These are phyloP conservation scores for Entomortierella lignicola DNA, from an alignment of 192 early-diverging fungal species.

Conservation along the genomic window DNA sequence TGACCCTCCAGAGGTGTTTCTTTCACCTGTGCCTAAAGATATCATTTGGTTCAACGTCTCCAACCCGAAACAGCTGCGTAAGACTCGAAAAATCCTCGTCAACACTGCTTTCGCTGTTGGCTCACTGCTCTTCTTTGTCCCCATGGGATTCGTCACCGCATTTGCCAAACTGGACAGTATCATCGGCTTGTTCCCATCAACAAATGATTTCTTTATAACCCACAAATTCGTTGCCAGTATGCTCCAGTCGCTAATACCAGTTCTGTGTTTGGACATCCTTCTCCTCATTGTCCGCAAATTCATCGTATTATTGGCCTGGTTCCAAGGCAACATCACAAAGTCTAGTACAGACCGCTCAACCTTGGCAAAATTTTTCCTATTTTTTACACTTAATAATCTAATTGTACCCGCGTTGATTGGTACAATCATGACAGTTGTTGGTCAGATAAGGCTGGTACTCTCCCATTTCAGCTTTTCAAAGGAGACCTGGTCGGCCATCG, in stretches of 20 bases:
- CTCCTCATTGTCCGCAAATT: constrained; percentile 74
- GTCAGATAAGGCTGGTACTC: constrained; percentile 35
- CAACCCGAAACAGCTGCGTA: constrained; percentile 61
- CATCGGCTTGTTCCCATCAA: constrained; percentile 62
- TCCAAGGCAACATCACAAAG: constrained; percentile 78
- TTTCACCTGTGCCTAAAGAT: constrained; percentile 80
- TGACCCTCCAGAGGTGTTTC: constrained; percentile 51
- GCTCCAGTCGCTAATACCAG: constrained; percentile 73
- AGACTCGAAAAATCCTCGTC: constrained; percentile 54
- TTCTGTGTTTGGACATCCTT: constrained; percentile 73
- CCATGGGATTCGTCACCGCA: constrained; percentile 70
- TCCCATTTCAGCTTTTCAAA: background rate
- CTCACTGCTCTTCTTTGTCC: constrained; percentile 76
- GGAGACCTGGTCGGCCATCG: constrained; percentile 35
- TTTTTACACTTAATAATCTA: constrained; percentile 78
- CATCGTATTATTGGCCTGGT: constrained; percentile 69
- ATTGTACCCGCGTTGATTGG: constrained; percentile 69
- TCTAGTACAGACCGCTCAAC: constrained; percentile 77
- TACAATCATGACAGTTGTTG: constrained; percentile 26
- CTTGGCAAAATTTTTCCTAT: constrained; percentile 78
- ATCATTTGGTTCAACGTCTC: constrained; percentile 81
- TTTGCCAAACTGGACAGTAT: constrained; percentile 70
- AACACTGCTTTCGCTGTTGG: constrained; percentile 63
- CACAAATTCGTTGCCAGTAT: constrained; percentile 68
- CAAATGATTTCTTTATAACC: constrained; percentile 56